phyloP scores from a whole-genome alignment of 2,329 filamentous ascomycete genomes.

The Cladosporium austrohemisphaericum region DNA sequence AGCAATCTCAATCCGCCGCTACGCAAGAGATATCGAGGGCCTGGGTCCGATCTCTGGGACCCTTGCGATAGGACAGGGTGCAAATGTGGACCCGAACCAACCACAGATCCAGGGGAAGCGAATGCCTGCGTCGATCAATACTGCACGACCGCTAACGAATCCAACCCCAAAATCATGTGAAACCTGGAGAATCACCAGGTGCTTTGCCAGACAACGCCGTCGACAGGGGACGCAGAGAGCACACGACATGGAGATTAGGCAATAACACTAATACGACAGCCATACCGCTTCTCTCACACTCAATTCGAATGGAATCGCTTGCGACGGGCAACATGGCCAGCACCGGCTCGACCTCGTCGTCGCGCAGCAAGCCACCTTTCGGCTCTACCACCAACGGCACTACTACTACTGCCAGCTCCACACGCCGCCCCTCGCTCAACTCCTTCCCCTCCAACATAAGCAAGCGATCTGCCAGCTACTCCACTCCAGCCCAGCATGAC shows the following conservation, averaged over 20 bases:
- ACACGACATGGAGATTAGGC: neutral
- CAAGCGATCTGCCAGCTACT: slow-evolving; percentile 21
- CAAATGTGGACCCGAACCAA: too few relatives aligned
- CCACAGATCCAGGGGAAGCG: too few relatives aligned
- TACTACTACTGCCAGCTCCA: slow-evolving; percentile 21
- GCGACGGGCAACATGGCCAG: slow-evolving; percentile 2
- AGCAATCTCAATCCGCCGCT: neutral
- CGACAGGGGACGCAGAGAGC: neutral
- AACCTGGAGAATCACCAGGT: neutral
- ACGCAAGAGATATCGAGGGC: neutral
- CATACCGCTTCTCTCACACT: neutral
- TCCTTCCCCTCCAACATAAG: slow-evolving; percentile 38
- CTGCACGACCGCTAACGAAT: too few relatives aligned
- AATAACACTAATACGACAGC: too few relatives aligned
- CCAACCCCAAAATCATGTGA: slow-evolving; percentile 3
- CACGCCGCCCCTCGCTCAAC: slow-evolving; percentile 39
- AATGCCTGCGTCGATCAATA: too few relatives aligned
- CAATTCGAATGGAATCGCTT: slow-evolving; percentile 10
- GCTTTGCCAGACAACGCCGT: neutral
- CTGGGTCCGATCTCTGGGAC: too few relatives aligned
- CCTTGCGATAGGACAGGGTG: too few relatives aligned
- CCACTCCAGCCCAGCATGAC: slow-evolving; percentile 13
- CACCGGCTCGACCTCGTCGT: slow-evolving; percentile 29
- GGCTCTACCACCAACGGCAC: slow-evolving; percentile 21
- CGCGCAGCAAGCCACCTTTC: slow-evolving; percentile 28